These are phyloP conservation scores for Soucietia sequanensis DNA, from an alignment of 805 yeast species.

Conservation along the genomic window DNA sequence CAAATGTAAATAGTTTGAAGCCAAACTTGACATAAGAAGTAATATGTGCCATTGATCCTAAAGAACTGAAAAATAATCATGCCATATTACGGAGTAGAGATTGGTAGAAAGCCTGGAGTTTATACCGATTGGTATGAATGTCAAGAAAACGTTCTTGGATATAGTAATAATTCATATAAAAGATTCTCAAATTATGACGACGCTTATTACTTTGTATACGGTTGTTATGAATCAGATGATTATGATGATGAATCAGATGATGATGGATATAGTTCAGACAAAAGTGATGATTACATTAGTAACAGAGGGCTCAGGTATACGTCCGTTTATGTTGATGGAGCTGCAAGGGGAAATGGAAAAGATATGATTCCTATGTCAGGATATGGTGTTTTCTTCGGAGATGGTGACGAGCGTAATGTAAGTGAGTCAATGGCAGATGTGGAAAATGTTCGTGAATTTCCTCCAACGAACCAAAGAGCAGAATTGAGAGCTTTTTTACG, in stretches of 20 bases:
- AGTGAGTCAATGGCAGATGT: slow-evolving; percentile 46
- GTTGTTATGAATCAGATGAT: too few species aligned
- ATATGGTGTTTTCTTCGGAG: slow-evolving; percentile 73
- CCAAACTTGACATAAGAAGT: too few species aligned
- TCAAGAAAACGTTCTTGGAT: slow-evolving; percentile 53
- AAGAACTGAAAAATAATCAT: too few species aligned
- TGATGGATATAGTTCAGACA: too few species aligned
- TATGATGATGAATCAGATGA: too few species aligned
- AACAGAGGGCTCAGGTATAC: too few species aligned
- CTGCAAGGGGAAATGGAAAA: slow-evolving; percentile 60
- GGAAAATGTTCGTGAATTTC: slow-evolving; percentile 12
- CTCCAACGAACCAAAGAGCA: slow-evolving; percentile 77
- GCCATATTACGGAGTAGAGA: slow-evolving; percentile 41
- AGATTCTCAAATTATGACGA: slow-evolving; percentile 47
- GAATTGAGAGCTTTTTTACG: slow-evolving; percentile 67
- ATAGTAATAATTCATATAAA: slow-evolving; percentile 54
- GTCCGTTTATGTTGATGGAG: slow-evolving; percentile 74
- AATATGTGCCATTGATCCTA: too few species aligned
- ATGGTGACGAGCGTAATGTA: slow-evolving; percentile 50
- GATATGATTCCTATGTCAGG: slow-evolving; percentile 48
- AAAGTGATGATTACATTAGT: too few species aligned
- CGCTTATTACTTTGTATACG: slow-evolving; percentile 49
- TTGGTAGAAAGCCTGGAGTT: slow-evolving; percentile 48
- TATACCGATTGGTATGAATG: slow-evolving; percentile 61
- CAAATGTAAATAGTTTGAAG: too few species aligned